Evolutionary conservation across 2,329 filamentous ascomycete genomes (phyloP).

Genomic region (Talaromyces sp.): DNA sequence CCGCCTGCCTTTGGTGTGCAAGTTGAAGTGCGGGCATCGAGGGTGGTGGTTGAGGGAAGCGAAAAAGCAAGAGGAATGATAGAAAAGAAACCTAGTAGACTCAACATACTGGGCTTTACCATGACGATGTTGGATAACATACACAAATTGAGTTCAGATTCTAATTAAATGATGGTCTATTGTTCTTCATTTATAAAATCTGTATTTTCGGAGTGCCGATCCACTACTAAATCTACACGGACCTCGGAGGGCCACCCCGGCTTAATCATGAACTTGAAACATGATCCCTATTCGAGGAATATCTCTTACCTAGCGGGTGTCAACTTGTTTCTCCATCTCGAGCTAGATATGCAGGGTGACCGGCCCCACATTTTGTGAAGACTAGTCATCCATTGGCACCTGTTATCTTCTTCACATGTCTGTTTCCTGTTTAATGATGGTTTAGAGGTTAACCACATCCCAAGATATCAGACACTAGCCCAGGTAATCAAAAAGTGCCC

Average conservation of each 20-base stretch:
- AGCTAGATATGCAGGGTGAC: neutral
- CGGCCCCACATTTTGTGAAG: neutral
- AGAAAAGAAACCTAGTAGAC: neutral
- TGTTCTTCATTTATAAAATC: neutral
- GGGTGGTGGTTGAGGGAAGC: neutral
- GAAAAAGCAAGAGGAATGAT: neutral
- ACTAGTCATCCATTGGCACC: neutral
- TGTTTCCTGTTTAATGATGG: neutral
- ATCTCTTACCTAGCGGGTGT: slow-evolving; percentile 1
- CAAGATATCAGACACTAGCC: too few species aligned
- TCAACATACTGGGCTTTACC: neutral
- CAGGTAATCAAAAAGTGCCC: too few species aligned
- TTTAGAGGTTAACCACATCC: too few species aligned
- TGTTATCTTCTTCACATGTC: neutral
- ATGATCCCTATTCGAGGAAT: neutral
- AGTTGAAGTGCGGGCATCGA: slow-evolving; percentile 25
- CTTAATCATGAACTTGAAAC: neutral
- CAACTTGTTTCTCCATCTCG: neutral
- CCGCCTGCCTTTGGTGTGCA: slow-evolving; percentile 39
- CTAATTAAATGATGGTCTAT: too few species aligned
- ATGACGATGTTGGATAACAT: too few species aligned
- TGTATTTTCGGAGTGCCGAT: neutral
- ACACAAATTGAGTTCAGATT: too few species aligned
- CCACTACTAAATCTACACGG: neutral
- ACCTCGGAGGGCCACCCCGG: neutral